Evolutionary conservation across 2,329 filamentous ascomycete genomes (phyloP).

Genomic region (Emericellopsis cladophorae): DNA sequence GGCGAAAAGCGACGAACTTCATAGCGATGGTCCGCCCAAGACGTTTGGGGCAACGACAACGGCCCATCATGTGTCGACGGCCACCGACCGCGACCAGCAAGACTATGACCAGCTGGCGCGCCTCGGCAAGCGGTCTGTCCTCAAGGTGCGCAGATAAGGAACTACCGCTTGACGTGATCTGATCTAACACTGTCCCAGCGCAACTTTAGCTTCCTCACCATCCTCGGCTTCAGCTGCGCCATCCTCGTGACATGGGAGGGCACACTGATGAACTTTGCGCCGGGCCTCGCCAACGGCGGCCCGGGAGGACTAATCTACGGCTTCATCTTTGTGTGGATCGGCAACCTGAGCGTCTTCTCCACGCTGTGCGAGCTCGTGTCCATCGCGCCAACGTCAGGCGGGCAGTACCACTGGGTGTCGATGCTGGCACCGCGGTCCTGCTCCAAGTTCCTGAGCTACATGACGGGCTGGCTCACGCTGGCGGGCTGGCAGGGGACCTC

Average conservation of each 20-base stretch:
- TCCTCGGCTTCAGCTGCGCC: slow-evolving; percentile 12
- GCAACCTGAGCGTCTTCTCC: slow-evolving; percentile 22
- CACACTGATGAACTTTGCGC: slow-evolving; percentile 12
- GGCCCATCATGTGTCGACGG: no score
- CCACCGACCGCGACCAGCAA: slow-evolving; percentile 7
- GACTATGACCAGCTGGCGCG: slow-evolving; percentile 10
- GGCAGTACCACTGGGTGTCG: slow-evolving; percentile 46
- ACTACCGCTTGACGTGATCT: background rate
- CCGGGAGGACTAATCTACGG: slow-evolving; percentile 31
- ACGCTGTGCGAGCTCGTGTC: slow-evolving; percentile 37
- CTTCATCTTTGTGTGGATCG: slow-evolving; percentile 25
- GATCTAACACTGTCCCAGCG: slow-evolving; percentile 3
- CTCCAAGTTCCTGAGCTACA: slow-evolving; percentile 41
- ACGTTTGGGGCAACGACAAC: background rate
- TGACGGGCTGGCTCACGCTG: slow-evolving; percentile 31
- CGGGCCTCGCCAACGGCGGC: slow-evolving; percentile 11
- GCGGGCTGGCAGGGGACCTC: slow-evolving; percentile 30
- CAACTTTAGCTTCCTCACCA: slow-evolving; percentile 12
- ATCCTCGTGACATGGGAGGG: slow-evolving; percentile 14
- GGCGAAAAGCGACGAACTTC: no score
- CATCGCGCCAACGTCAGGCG: slow-evolving; percentile 42
- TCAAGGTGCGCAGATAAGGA: slow-evolving; percentile 6
- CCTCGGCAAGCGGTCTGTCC: slow-evolving; percentile 10
- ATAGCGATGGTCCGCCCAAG: background rate
- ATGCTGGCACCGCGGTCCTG: slow-evolving; percentile 33